A percentile compares a stretch with the other conserved stretches of the same genome.
These are phyloP conservation scores for Leccinum variicolor DNA, from an alignment of 768 basidiomycete species.

Conservation along the genomic window DNA sequence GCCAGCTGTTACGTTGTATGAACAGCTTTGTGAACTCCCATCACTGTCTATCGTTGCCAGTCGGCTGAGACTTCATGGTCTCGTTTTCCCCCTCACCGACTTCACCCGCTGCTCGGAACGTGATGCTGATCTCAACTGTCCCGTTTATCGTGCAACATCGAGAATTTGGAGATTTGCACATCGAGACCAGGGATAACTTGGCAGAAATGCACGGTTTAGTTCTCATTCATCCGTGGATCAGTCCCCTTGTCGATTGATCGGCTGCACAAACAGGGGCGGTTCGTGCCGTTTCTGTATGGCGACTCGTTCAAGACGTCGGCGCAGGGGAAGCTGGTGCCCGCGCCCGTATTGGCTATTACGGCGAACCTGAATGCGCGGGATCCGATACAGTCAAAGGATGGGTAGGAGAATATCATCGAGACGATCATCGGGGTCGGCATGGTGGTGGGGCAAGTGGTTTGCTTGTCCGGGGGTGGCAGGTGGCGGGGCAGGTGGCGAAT, in stretches of 20 bases:
- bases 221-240: no score
- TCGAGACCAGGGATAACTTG: no score
- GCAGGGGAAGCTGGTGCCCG: conserved; percentile 1
- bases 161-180: no score
- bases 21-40: no score
- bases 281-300: conserved; percentile 39
- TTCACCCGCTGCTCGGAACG: no score
- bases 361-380: conserved; percentile 23
- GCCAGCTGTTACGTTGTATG: no score
- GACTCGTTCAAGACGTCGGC: conserved; percentile 15
- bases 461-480: conserved; percentile 36
- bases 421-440: conserved; percentile 32
- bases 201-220: no score
- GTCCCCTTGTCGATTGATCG: conserved; percentile 44
- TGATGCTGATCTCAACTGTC: no score
- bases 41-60: no score
- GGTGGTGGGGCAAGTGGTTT: conserved; percentile 9
- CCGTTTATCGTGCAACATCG: no score
- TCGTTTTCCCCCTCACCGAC: no score
- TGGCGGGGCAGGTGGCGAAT: conserved; percentile 55
- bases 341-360: conserved; percentile 5
- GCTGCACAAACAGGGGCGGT: conserved; percentile 46
- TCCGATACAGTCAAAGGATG: conserved; percentile 35
- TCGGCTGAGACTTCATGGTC: no score
- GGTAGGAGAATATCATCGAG: conserved; percentile 60